Percentiles rank a stretch among this genome's conserved stretches.
These are phyloP conservation scores for Chaetomium sp. DNA, from an alignment of 2,329 filamentous ascomycete genomes.

Conservation along the genomic window DNA sequence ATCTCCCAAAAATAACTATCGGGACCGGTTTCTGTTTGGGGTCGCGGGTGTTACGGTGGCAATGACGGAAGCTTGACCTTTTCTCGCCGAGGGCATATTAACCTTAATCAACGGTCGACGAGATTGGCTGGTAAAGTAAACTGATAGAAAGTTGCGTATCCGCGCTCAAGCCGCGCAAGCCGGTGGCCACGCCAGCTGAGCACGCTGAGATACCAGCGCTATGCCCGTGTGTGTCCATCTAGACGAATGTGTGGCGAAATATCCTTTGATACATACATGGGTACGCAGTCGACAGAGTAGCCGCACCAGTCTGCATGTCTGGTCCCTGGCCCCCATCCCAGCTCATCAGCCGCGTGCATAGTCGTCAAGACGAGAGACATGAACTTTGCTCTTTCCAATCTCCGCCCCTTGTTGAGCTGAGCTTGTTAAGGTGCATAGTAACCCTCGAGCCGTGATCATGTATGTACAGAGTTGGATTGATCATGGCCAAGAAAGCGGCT, in stretches of 20 bases:
- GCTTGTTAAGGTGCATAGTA: neutral
- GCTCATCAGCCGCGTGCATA: neutral
- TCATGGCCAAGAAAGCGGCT: neutral
- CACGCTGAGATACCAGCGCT: neutral
- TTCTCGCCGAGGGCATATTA: neutral
- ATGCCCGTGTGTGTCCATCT: neutral
- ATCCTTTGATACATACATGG: neutral
- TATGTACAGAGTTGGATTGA: neutral
- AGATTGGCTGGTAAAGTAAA: neutral
- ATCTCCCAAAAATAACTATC: slow-evolving; percentile 4
- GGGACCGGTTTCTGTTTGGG: neutral
- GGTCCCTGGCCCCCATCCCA: neutral
- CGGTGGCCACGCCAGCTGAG: neutral
- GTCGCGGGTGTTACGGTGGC: neutral
- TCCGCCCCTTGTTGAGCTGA: neutral
- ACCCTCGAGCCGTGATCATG: neutral
- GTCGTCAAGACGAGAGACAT: neutral
- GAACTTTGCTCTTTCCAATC: neutral
- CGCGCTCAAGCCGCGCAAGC: slow-evolving; percentile 6
- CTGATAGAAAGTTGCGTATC: neutral
- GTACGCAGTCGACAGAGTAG: neutral
- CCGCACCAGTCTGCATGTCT: neutral
- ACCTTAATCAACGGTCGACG: neutral
- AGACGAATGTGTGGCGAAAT: neutral
- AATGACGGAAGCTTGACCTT: neutral